Percentiles rank a stretch among this genome's conserved stretches.
Evolutionary conservation across 768 basidiomycete genomes (phyloP).

Genomic region (Hemileccinum impolitum): DNA sequence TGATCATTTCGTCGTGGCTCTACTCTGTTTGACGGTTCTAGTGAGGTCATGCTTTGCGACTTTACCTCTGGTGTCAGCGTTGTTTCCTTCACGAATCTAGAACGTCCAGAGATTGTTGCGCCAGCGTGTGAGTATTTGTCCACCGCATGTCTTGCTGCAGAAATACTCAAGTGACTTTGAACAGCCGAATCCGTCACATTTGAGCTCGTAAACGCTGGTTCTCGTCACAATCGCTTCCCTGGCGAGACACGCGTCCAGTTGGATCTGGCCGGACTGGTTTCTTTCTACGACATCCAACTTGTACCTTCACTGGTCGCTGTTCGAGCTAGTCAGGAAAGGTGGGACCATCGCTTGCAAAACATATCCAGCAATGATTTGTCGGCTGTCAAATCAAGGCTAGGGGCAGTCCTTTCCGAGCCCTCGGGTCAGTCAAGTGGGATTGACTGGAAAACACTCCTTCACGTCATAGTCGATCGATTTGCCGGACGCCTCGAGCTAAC

Average conservation of each 20-base stretch:
- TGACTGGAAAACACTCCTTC: conserved; percentile 34
- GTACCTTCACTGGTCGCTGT: conserved; percentile 27
- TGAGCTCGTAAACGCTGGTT: conserved; percentile 15
- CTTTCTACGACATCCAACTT: conserved; percentile 35
- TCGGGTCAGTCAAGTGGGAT: conserved; percentile 23
- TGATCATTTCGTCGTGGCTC: neutral
- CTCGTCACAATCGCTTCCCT: conserved; percentile 34
- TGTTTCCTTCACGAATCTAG: too few relatives aligned
- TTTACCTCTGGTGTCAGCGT: too few relatives aligned
- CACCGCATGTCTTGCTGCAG: too few relatives aligned
- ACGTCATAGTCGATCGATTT: conserved; percentile 30
- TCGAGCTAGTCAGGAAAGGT: conserved; percentile 24
- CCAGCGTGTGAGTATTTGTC: too few relatives aligned
- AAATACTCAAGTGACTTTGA: too few relatives aligned
- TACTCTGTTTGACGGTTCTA: too few relatives aligned
- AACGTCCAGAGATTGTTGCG: too few relatives aligned
- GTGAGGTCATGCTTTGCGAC: too few relatives aligned
- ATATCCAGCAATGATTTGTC: conserved; percentile 24
- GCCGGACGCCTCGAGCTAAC: conserved; percentile 29
- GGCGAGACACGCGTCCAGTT: conserved; percentile 36
- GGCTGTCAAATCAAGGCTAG: conserved; percentile 5
- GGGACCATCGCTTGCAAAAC: conserved; percentile 29
- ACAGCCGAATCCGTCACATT: too few relatives aligned
- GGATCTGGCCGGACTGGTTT: conserved; percentile 33
- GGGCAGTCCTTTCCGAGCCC: conserved; percentile 9